These are phyloP conservation scores for Saccharomycopsis microspora DNA, from an alignment of 805 yeast genomes.

Conservation along the genomic window DNA sequence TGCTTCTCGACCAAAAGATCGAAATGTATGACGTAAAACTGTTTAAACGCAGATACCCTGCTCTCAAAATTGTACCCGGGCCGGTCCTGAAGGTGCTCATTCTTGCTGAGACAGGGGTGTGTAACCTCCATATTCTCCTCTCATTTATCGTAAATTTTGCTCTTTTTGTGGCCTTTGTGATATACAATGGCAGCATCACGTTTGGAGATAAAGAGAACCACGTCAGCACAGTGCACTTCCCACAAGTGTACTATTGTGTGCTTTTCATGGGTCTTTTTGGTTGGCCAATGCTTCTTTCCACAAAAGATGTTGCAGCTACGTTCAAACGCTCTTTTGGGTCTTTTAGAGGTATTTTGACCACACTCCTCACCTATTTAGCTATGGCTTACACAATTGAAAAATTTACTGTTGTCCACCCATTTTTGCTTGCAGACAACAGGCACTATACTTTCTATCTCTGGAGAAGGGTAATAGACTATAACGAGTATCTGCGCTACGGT, in stretches of 20 bases:
- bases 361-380: conserved; percentile 17
- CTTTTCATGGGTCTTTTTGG: conserved; percentile 55
- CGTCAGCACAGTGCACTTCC: conserved; percentile 54
- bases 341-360: conserved; percentile 9
- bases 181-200: conserved; percentile 72
- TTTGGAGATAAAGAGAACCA: conserved; percentile 91
- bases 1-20: neutral
- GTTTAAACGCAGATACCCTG: neutral
- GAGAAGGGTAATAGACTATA: conserved; percentile 46
- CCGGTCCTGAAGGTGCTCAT: neutral
- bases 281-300: conserved; percentile 55
- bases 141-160: conserved; percentile 46
- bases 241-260: conserved; percentile 73
- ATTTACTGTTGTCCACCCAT: conserved; percentile 78
- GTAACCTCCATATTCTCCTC: conserved; percentile 18
- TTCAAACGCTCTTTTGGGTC: conserved; percentile 29
- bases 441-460: conserved; percentile 86
- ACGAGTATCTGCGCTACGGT: conserved; percentile 34
- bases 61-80: neutral
- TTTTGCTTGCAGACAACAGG: conserved; percentile 85
- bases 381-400: conserved; percentile 34
- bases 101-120: conserved; percentile 14
- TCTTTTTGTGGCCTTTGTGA: conserved; percentile 45
- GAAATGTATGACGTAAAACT: neutral
- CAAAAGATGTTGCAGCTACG: conserved; percentile 24